A percentile compares a stretch with the other conserved stretches of the same genome.
phyloP scores from a whole-genome alignment of 176 grass and related monocot species.

The Leersia perrieri region DNA sequence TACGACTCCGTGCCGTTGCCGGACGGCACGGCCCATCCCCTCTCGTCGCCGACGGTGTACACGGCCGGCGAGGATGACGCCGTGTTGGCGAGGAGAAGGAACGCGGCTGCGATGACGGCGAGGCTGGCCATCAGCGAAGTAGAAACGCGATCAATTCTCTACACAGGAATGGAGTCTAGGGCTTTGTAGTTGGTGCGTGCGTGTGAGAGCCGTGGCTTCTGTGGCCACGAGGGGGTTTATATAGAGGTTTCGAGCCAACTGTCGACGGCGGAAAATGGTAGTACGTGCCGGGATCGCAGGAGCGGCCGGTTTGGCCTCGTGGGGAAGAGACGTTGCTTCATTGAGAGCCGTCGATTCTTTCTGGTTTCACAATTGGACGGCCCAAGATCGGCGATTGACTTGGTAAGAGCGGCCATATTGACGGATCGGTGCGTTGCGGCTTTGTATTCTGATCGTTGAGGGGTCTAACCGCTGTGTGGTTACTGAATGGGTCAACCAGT shows the following conservation, averaged over 20 bases:
- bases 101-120: constrained; percentile 13
- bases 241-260: not conserved
- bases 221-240: constrained; percentile 19
- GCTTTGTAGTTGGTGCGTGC: not conserved
- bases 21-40: constrained; percentile 52
- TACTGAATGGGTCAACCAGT: not conserved
- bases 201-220: not conserved
- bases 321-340: constrained; percentile 23
- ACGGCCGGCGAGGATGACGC: not conserved
- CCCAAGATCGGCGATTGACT: constrained; percentile 11
- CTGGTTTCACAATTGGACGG: not conserved
- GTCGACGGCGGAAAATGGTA: constrained; percentile 5
- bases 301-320: not conserved
- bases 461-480: not conserved
- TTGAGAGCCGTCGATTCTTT: not conserved
- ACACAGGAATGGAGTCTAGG: not conserved
- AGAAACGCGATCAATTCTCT: not conserved
- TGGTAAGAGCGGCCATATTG: not conserved
- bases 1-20: constrained; percentile 59
- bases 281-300: not conserved
- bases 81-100: constrained; percentile 20
- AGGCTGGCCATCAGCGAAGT: constrained; percentile 21
- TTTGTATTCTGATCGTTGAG: not conserved
- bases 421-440: not conserved
- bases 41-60: constrained; percentile 57